Evolutionary conservation across 495 filamentous ascomycete genomes (phyloP), one percentile per base, ranked within the genome.

Genomic region (Parmelia sp.): DNA sequence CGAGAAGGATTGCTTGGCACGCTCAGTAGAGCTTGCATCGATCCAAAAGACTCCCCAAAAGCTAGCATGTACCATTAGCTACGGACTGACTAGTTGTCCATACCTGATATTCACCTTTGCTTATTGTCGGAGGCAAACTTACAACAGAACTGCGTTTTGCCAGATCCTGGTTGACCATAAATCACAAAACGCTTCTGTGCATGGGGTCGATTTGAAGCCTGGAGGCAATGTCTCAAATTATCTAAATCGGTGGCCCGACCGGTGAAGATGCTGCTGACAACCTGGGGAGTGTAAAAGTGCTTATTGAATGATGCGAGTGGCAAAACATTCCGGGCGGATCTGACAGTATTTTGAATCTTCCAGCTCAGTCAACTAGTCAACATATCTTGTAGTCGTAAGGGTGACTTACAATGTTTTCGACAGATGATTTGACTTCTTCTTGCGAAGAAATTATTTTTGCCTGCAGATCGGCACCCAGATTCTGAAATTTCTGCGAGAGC

Each of bases 141-240:
- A 51, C 42, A 69, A 63, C 71, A 74, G 45, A 77, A 71, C 58
- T 77, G 66, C 2, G 75, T 76, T 62, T 77, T 77, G 39, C 75
- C 75, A 15, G 72, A 76, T 35, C 75, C 75, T 10, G 73, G 71
- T 31, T 76, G 55, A 4, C 74, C 74, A 58, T 71, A 68, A 15
- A 76, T 60, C 57, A 77, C 71, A 64, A 74, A 77, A 4, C 73
- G 66, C 47, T 71, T 68, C 42, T 74, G 71, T 29, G 33, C 7
- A 31, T 23, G 23, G 27, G 12, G n/a, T 33, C 25, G 25, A 12
- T 42, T 58, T 58, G 36, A 37, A 19, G 25, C 47, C 9, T 33
- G 27, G 37, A 64, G 55, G 39, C 55, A 58, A 23, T 57, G 66
- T 42, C 37, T 53, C 33, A 69, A 49, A 21, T 29, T 40, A 27